phyloP scores from a whole-genome alignment of 2,329 filamentous ascomycete species.

The Claviceps capensis region DNA sequence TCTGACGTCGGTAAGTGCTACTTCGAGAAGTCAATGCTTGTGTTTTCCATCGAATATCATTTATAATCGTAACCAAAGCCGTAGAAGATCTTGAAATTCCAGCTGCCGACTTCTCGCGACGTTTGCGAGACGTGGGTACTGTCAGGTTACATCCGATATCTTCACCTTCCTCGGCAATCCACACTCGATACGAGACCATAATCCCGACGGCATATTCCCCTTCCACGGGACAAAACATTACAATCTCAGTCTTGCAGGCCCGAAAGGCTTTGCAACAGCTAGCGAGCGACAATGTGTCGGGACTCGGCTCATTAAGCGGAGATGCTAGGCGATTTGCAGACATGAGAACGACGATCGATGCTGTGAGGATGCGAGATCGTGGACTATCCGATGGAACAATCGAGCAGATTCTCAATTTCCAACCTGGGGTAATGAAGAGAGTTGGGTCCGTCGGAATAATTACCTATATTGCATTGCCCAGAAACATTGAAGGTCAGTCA shows the following conservation, averaged over 20 bases:
- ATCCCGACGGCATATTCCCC: neutral
- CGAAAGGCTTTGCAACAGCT: neutral
- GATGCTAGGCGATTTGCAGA: conserved; percentile 1
- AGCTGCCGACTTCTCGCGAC: neutral
- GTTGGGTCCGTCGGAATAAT: neutral
- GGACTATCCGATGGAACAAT: neutral
- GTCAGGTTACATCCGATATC: neutral
- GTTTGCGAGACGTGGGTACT: neutral
- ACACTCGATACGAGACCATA: neutral
- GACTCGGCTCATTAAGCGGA: neutral
- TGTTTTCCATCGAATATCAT: neutral
- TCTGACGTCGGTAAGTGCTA: neutral
- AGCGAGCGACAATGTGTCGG: neutral
- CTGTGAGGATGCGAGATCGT: conserved; percentile 2
- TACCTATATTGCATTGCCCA: neutral
- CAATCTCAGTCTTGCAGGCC: neutral
- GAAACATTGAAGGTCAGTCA: neutral
- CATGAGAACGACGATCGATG: conserved; percentile 2
- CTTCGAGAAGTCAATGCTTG: too few relatives aligned
- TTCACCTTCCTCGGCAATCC: neutral
- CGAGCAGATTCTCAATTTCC: neutral
- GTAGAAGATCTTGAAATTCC: neutral
- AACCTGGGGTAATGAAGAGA: neutral
- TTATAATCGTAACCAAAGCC: neutral
- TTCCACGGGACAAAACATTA: neutral